These are phyloP conservation scores for Scopulariopsis brevicaulis DNA, from an alignment of 2,329 filamentous ascomycete species.

Conservation along the genomic window DNA sequence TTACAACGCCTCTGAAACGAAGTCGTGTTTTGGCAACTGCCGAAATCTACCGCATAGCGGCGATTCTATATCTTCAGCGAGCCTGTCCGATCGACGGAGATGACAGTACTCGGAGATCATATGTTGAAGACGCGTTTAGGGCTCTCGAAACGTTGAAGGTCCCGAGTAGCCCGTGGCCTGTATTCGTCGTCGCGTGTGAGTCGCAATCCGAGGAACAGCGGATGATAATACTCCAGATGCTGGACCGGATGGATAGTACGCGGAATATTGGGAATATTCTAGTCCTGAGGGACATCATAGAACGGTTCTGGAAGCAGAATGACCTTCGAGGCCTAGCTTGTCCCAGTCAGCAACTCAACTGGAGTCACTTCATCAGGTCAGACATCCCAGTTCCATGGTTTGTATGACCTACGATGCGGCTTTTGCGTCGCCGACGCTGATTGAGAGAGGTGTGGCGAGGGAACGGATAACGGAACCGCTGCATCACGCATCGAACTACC, in stretches of 20 bases:
- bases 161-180: constrained; percentile 35
- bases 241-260: constrained; percentile 28
- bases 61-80: constrained; percentile 30
- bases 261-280: constrained; percentile 32
- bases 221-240: constrained; percentile 23
- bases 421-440: too few relatives aligned
- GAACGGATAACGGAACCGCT: too few relatives aligned
- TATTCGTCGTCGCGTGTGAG: constrained; percentile 34
- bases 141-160: constrained; percentile 23
- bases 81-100: constrained; percentile 12
- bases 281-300: constrained; percentile 28
- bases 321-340: constrained; percentile 21
- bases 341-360: too few relatives aligned
- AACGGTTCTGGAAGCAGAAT: constrained; percentile 31
- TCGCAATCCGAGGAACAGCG: constrained; percentile 27
- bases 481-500: too few relatives aligned
- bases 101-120: constrained; percentile 8
- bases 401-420: too few relatives aligned
- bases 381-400: too few relatives aligned
- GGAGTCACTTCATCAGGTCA: too few relatives aligned
- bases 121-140: constrained; percentile 21
- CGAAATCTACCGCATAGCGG: constrained; percentile 37
- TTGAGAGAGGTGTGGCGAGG: too few relatives aligned
- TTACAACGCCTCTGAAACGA: background rate
- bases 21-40: constrained; percentile 21